Evolutionary conservation across 164 flowering plant species (phyloP).

Genomic region (Protea cynaroides): DNA sequence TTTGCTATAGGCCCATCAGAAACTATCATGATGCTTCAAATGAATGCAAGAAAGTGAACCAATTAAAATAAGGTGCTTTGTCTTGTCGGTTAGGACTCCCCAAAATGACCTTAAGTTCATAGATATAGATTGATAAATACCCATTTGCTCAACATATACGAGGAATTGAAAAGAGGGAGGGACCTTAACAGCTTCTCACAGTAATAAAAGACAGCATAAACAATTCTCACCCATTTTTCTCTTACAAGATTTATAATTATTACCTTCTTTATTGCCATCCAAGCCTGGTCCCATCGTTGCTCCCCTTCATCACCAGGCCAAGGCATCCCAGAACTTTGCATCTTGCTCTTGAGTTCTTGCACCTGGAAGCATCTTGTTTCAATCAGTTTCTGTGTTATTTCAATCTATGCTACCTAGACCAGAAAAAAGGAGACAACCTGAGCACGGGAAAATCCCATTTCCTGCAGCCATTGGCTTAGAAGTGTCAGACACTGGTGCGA

Average conservation of each 20-base stretch:
- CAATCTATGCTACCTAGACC: neutral
- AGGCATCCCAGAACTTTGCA: slow-evolving; percentile 83
- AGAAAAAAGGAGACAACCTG: no score
- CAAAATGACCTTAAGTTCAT: no score
- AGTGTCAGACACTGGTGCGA: no score
- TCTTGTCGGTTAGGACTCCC: no score
- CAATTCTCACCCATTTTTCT: no score
- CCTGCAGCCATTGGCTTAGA: no score
- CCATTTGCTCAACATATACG: neutral
- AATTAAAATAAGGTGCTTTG: no score
- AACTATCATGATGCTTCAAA: no score
- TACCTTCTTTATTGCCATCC: slow-evolving; percentile 94
- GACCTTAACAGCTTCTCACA: neutral
- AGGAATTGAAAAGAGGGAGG: neutral
- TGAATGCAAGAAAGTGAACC: no score
- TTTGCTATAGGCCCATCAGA: no score
- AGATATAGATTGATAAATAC: neutral
- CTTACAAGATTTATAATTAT: neutral
- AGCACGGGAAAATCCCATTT: no score
- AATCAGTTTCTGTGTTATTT: slow-evolving; percentile 10
- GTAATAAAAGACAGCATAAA: no score
- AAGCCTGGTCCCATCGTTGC: slow-evolving; percentile 88
- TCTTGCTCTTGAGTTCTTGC: slow-evolving; percentile 66
- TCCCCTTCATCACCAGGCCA: slow-evolving; percentile 99
- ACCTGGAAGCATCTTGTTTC: slow-evolving; percentile 39